Conservation (phyloP, 768 basidiomycete genomes). For the Lepiota brunneoincarnata region DNA sequence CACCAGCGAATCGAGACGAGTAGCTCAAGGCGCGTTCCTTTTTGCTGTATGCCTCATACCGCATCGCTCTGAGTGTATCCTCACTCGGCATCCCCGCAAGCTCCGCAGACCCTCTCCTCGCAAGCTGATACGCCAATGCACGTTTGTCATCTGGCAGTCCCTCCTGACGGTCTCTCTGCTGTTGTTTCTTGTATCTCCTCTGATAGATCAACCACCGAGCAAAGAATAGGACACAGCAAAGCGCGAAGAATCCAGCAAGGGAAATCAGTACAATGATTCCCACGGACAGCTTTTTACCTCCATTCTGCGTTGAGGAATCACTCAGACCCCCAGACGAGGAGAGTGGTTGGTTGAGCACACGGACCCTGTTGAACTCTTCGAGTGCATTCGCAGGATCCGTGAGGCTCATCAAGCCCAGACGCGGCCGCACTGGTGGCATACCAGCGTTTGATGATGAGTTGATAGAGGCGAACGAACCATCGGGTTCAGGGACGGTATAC, state of each 20-base stretch:
- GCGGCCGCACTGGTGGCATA: slow-evolving; percentile 23
- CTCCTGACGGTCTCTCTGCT: slow-evolving; percentile 12
- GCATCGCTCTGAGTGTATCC: slow-evolving; percentile 36
- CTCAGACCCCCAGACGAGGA: slow-evolving; percentile 6
- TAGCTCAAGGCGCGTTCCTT: slow-evolving; percentile 24
- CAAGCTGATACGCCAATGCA: slow-evolving; percentile 35
- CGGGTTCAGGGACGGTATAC: slow-evolving; percentile 44
- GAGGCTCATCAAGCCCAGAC: slow-evolving; percentile 60
- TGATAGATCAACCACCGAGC: slow-evolving; percentile 49
- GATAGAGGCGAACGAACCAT: slow-evolving; percentile 42
- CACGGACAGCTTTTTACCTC: slow-evolving; percentile 43
- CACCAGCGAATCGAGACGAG: slow-evolving; percentile 1
- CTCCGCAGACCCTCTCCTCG: slow-evolving; percentile 21
- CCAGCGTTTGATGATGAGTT: neutral
- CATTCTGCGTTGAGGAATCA: neutral
- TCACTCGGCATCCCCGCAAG: slow-evolving; percentile 28
- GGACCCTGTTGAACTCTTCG: slow-evolving; percentile 66
- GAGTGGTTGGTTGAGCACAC: slow-evolving; percentile 65
- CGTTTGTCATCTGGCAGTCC: slow-evolving; percentile 17
- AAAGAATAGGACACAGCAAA: slow-evolving; percentile 53
- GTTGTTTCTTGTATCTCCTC: slow-evolving; percentile 27
- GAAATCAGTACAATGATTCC: slow-evolving; percentile 65
- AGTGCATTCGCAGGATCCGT: slow-evolving; percentile 63
- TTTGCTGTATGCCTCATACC: slow-evolving; percentile 37
- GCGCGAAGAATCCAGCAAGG: slow-evolving; percentile 53